Evolutionary conservation across 352 stramenopile species (phyloP), one percentile per base, ranked within the genome.

Genomic region (Globisporangium acanthophoron): DNA sequence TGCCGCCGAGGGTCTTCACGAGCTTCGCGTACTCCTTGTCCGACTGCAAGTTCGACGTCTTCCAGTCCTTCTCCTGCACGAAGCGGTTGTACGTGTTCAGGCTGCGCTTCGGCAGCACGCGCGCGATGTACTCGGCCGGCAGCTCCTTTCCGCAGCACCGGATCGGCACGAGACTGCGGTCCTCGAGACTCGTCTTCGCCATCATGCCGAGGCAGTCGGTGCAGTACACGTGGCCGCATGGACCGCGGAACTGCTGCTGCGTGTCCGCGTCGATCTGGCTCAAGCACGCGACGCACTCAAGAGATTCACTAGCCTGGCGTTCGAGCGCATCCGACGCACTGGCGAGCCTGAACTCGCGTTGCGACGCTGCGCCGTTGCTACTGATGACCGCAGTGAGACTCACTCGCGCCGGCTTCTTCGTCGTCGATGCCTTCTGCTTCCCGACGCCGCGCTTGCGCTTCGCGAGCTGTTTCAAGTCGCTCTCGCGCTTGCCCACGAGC

Each of bases 61-160:
- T 53, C 78, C 76, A 89, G 39, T 63, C 29, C 24, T 78, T 83
- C 31, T 89, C 82, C 8, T 67, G 64, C 1, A 90, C 29, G 54
- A 82, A 92, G 4, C 62, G 73, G 31, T 84, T 69, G 51, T 92
- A 90, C 3, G 27, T 67, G 9, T 8, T 5, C 27, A 79, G 66
- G 18, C 80, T 69, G 12, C 13, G 18, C 8, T 13, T 29, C 33
- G 54, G 43, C 12, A 92, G 61, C 41, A 59, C 77, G 27, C 81
- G 65, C 2, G 52, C 52, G 11, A 92, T 71, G 56, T 89, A 90
- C 16, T 92, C 80, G 18, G 52, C 55, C 0, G 82, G 82, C 31
- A 85, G 85, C 13, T 92, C 82, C 39, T 76, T 75, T 56, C 77
- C 78, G 68, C 80, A 92, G 70, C 80, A 92, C 54, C 86, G 80